Conservation (phyloP, 352 stramenopile genomes). For the Globisporangium solare region DNA sequence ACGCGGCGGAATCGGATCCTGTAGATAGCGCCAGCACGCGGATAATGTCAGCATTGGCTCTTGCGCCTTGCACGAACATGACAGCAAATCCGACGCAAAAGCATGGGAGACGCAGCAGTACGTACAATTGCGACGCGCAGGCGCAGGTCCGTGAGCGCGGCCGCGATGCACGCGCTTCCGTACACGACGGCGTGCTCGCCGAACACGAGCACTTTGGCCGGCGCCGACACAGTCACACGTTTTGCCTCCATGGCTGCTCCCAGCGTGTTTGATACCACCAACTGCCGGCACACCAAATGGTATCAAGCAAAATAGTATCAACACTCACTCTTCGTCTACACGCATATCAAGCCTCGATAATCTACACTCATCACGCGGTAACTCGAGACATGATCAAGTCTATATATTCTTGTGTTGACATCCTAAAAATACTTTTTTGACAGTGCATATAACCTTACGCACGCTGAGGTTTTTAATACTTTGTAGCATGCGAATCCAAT, state of each 20-base stretch:
- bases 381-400: too few relatives aligned
- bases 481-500: too few relatives aligned
- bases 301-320: too few relatives aligned
- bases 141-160: conserved; percentile 77
- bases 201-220: conserved; percentile 88
- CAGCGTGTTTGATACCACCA: too few relatives aligned
- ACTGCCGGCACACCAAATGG: too few relatives aligned
- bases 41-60: neutral
- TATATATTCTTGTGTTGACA: too few relatives aligned
- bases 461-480: too few relatives aligned
- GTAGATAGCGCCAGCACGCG: neutral
- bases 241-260: neutral
- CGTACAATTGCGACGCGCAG: conserved; percentile 76
- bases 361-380: too few relatives aligned
- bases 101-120: neutral
- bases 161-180: conserved; percentile 76
- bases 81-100: neutral
- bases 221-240: conserved; percentile 56
- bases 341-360: too few relatives aligned
- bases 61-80: neutral
- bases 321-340: too few relatives aligned
- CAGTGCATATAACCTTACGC: too few relatives aligned
- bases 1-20: conserved; percentile 24
- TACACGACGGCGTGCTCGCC: conserved; percentile 90
- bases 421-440: too few relatives aligned